Percentiles rank a stretch among this genome's conserved stretches.
These are phyloP conservation scores for Musa balbisiana DNA, from an alignment of 202 grass and related monocot species.

Conservation along the genomic window DNA sequence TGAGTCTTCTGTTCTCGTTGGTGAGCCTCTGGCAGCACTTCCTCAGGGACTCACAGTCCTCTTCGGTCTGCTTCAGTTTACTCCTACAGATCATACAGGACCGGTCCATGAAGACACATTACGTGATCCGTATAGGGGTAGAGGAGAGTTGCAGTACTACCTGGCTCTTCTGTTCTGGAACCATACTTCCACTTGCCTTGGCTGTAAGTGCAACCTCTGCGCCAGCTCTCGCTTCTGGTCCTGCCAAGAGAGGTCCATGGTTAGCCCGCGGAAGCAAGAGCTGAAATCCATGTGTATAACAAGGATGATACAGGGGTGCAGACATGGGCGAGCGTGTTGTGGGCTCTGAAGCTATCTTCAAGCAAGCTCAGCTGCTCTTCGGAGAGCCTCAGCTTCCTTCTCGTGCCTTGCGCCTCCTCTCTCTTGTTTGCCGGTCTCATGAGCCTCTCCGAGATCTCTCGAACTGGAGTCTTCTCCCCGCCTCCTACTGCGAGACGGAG, in stretches of 20 bases:
- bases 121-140: not conserved
- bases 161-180: conserved; percentile 59
- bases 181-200: conserved; percentile 86
- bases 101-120: not conserved
- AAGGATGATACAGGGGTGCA: not conserved
- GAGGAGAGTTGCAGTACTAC: not conserved
- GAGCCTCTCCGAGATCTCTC: conserved; percentile 16
- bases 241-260: conserved; percentile 13
- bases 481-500: conserved; percentile 50
- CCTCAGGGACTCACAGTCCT: conserved; percentile 6
- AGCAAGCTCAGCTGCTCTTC: conserved; percentile 49
- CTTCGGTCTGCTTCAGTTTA: conserved; percentile 23
- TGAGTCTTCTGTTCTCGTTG: conserved; percentile 10
- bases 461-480: not conserved
- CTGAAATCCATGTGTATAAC: no score
- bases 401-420: conserved; percentile 7
- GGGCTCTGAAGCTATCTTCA: conserved; percentile 49
- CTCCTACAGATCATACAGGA: not conserved
- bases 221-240: conserved; percentile 59
- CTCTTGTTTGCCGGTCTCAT: not conserved
- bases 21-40: conserved; percentile 8
- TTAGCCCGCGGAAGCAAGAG: not conserved
- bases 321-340: conserved; percentile 64
- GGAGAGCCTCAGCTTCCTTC: conserved; percentile 74
- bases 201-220: conserved; percentile 42